Base-by-base conservation (phyloP, 306 rosid species). In the Acacia melanoxylon region DNA sequence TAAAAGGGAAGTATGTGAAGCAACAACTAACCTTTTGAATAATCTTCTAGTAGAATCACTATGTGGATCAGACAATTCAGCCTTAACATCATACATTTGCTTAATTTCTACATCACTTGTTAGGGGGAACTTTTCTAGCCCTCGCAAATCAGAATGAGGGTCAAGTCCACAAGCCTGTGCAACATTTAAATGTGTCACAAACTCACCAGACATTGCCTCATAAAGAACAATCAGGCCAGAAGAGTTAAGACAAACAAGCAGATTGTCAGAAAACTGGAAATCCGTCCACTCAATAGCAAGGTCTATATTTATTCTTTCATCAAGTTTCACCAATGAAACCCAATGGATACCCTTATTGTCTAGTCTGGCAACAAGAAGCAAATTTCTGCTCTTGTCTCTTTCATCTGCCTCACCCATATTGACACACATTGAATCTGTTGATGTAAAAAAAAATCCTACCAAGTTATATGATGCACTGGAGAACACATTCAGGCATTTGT, bases 201-300 rank as follows among this genome's bases (percentile, higher is more conserved):
- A 89, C 84, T 89, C 91, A 76, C 99, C 95, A 42, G 93, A 83
- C 78, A 88, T 62, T 76, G 94, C 97, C 74, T 85, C 82, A 85
- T 91, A 88, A 65, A 92, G 83, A 83, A 87, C 88, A 69, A 95
- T 78, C 45, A 90, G 81, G 77, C 98, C 98, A 79, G 89, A 86
- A 75, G 95, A 87, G 86, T 81, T 87, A 45, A 95, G 94, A 86
- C 97, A 92, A 72, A 87, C 89, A 79, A 95, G 95, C 80, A 93
- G 89, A 82, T 89, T 78, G 79, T 89, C 97, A 71, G 90, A 91
- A 92, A 95, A 91, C 85, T 85, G 76, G 86, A 93, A 95, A 85
- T 93, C 96, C 5, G 59, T 68, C 97, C 99, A 95, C 86, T 88
- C 90, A 83, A 68, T 83, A 77, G 70, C 78, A 31, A 81, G 87